Percentiles rank a stretch among this genome's conserved stretches.
These are phyloP conservation scores for Saturnispora diversa DNA, from an alignment of 805 yeast species.

Conservation along the genomic window DNA sequence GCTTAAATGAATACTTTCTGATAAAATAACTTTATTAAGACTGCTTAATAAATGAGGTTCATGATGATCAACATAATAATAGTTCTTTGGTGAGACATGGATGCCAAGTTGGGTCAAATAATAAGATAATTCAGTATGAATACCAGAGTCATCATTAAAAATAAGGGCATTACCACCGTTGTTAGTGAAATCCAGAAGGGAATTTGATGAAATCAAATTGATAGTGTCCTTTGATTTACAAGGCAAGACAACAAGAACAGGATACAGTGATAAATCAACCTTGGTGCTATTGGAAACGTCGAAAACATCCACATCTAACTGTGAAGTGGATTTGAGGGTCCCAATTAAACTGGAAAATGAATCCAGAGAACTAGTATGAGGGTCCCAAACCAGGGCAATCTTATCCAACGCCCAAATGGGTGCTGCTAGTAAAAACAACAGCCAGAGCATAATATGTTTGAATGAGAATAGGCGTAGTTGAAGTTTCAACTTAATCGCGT, in stretches of 20 bases:
- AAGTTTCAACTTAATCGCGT: too few relatives aligned
- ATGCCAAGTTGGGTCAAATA: conserved; percentile 78
- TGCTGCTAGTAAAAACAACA: too few relatives aligned
- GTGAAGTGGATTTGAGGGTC: neutral
- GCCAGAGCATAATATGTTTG: too few relatives aligned
- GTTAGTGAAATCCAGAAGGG: conserved; percentile 50
- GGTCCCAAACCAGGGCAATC: neutral
- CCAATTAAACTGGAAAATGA: too few relatives aligned
- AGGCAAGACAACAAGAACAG: conserved; percentile 55
- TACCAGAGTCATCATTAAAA: conserved; percentile 43
- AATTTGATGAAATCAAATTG: conserved; percentile 35
- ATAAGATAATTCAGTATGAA: conserved; percentile 54
- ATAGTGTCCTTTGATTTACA: conserved; percentile 39
- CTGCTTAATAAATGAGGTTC: conserved; percentile 20
- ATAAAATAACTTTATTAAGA: conserved; percentile 26
- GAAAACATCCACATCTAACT: neutral
- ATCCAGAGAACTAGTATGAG: too few relatives aligned
- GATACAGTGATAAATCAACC: conserved; percentile 27
- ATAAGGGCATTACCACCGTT: conserved; percentile 72
- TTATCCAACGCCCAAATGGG: neutral
- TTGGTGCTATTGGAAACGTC: neutral
- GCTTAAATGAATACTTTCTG: conserved; percentile 11
- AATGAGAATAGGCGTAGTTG: too few relatives aligned
- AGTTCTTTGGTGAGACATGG: conserved; percentile 70
- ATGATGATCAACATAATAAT: conserved; percentile 60